These are phyloP conservation scores for Lachnellula suecica DNA, from an alignment of 2,329 filamentous ascomycete genomes.

Conservation along the genomic window DNA sequence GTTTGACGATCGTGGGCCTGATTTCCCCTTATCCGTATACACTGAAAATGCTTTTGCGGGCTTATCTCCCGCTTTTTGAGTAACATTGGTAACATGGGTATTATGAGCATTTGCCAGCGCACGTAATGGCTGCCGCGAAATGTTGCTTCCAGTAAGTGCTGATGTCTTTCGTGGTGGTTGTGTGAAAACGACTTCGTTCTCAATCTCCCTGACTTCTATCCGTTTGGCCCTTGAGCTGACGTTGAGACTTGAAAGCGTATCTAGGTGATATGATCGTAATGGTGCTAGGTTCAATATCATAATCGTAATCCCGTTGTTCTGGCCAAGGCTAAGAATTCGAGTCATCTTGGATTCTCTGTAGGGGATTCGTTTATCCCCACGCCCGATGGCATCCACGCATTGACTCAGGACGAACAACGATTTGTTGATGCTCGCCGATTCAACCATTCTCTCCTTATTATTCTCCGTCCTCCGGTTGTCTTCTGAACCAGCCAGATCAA, in stretches of 20 bases:
- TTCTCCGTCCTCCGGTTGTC: slow-evolving; percentile 95
- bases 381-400: slow-evolving; percentile 90
- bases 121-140: slow-evolving; percentile 73
- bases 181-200: slow-evolving; percentile 91
- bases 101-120: slow-evolving; percentile 76
- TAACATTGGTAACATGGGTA: slow-evolving; percentile 59
- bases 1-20: slow-evolving; percentile 31
- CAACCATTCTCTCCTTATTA: slow-evolving; percentile 86
- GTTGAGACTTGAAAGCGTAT: slow-evolving; percentile 90
- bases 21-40: slow-evolving; percentile 71
- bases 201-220: slow-evolving; percentile 92
- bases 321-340: slow-evolving; percentile 83
- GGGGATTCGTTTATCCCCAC: slow-evolving; percentile 74
- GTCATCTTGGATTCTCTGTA: slow-evolving; percentile 96
- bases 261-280: slow-evolving; percentile 87
- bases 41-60: slow-evolving; percentile 84
- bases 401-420: slow-evolving; percentile 91
- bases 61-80: slow-evolving; percentile 60
- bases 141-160: slow-evolving; percentile 39
- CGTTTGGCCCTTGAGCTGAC: slow-evolving; percentile 95
- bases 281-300: slow-evolving; percentile 97
- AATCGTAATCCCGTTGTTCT: slow-evolving; percentile 92
- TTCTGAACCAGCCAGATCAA: slow-evolving; percentile 92
- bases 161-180: slow-evolving; percentile 60
- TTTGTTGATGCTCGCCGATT: slow-evolving; percentile 97